A percentile compares a stretch with the other conserved stretches of the same genome.
Conservation (phyloP, 2,329 filamentous ascomycete genomes). For the Xylariaceae sp. region DNA sequence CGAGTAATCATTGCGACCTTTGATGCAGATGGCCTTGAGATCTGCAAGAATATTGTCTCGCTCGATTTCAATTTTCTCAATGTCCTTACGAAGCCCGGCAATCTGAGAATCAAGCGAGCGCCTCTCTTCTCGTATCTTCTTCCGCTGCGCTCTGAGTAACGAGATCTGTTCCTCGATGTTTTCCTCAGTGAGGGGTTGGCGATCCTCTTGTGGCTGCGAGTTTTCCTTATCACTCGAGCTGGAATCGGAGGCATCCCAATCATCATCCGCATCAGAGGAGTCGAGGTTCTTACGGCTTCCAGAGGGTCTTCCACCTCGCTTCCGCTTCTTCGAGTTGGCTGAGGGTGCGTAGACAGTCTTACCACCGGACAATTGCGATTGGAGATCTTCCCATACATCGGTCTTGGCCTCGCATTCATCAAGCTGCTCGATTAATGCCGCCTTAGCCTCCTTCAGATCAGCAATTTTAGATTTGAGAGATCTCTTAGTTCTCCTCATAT, state of each 20-base stretch:
- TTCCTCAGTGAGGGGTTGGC: constrained; percentile 47
- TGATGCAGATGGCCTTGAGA: constrained; percentile 54
- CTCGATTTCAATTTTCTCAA: constrained; percentile 40
- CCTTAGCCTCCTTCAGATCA: constrained; percentile 43
- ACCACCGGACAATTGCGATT: constrained; percentile 47
- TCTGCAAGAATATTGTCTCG: constrained; percentile 39
- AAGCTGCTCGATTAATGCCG: constrained; percentile 33
- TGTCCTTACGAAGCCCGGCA: constrained; percentile 43
- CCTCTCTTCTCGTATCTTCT: constrained; percentile 40
- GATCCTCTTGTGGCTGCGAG: constrained; percentile 31
- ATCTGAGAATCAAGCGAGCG: constrained; percentile 42
- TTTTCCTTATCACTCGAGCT: constrained; percentile 39
- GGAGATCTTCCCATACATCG: constrained; percentile 35
- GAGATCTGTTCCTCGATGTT: constrained; percentile 48
- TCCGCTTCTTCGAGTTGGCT: constrained; percentile 50
- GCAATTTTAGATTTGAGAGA: constrained; percentile 26
- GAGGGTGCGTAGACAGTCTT: constrained; percentile 43
- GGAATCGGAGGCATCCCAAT: constrained; percentile 39
- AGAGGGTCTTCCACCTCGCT: constrained; percentile 36
- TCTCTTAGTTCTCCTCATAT: constrained; percentile 27
- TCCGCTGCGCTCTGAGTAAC: constrained; percentile 44
- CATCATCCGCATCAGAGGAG: constrained; percentile 27
- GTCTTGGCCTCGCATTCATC: constrained; percentile 53
- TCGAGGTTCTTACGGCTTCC: constrained; percentile 22
- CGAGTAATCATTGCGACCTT: constrained; percentile 62